Base-by-base conservation (phyloP, 225 moss, liverwort and hornwort species). In the Pseudisothecium myosuroides region DNA sequence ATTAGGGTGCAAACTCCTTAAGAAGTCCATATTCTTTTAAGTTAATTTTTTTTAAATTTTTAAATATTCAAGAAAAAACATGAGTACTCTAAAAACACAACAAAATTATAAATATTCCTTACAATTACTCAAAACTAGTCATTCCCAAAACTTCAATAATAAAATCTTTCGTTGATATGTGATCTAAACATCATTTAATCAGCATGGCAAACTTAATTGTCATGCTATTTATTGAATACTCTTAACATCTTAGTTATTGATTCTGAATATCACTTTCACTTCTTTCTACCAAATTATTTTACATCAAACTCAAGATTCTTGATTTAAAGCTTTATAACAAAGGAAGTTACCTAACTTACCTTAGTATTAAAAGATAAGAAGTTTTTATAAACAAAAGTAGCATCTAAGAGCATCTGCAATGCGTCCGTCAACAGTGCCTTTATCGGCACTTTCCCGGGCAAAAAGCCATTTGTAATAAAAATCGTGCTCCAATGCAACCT, bases 21-120 rank as follows among this genome's bases (percentile, higher is more conserved):
- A n/a, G n/a, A n/a, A n/a, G n/a, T n/a, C n/a, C n/a, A n/a, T n/a
- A n/a, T n/a, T n/a, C n/a, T n/a, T n/a, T n/a, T n/a, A n/a, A n/a
- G n/a, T n/a, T 71, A 41, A 7, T 31, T 31, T 63, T 59, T 59
- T 24, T 11, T 0, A 24, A 28, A 12, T 61, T 62, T 31, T 8
- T 17, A 65, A 34, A 1, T 20, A 66, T 1, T 16, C 3, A 26
- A 27, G 3, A 43, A 43, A 43, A 16, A 4, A 3, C 27, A 16
- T 6, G 0, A 3, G 2, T 43, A 39, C 1, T 14, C 2, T 24
- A 0, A 69, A 69, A 39, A 39, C 2, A 14, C 19, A 69, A 39
- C 39, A 69, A n/a, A 39, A 39, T 39, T 1, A 14, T 64, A 37
- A 1, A 0, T 16, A 3, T 16, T 27, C 27, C 0, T 26, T 45